Base-by-base conservation (phyloP, 768 basidiomycete species). In the Tricholoma terreum region DNA sequence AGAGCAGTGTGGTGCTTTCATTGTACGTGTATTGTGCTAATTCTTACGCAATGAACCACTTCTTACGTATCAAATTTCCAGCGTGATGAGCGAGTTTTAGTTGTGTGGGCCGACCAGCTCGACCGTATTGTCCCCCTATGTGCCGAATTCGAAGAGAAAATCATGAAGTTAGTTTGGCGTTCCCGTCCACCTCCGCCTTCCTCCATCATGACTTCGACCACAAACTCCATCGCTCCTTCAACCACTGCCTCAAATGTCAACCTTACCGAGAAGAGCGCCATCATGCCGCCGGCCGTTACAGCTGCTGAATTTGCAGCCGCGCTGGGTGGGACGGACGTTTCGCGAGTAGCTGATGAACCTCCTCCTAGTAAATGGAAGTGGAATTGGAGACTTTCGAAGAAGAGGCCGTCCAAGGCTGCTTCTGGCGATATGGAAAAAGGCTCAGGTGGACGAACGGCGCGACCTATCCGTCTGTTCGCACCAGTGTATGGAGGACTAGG, bases 1-100 rank as follows among this genome's bases (percentile, higher is more conserved):
- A 75, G 92, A 94, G 67, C 92, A 94, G 65, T 92, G 89, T 50
- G 93, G 86, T 17, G 93, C 93, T 11, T 95, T 95, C 68, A 80
- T 93, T 53, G 90, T 88, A 69, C 65, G 82, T 78, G 46, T 49
- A 55, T 52, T 17, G 8, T 33, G 35, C 19, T 43, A 21, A 9
- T 12, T 52, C 54, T 33, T n/a, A 31, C 7, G 19, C 45, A 14
- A 42, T 24, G 11, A 51, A 42, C 35, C 36, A 58, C 53, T 62
- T 58, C 58, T 57, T 59, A 56, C 30, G 24, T 5, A 38, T 55
- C 36, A 33, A 38, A 15, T 40, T 49, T 46, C 19, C 64, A 91
- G 90, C 85, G 92, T 24, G 87, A 92, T 68, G 92, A 94, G 65
- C 83, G 84, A 21, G 89, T 92, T 42, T 77, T 95, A 24, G 79